Percentiles rank a stretch among this genome's conserved stretches.
Conservation (phyloP, 768 basidiomycete species). For the Multifurca ochricompacta region DNA sequence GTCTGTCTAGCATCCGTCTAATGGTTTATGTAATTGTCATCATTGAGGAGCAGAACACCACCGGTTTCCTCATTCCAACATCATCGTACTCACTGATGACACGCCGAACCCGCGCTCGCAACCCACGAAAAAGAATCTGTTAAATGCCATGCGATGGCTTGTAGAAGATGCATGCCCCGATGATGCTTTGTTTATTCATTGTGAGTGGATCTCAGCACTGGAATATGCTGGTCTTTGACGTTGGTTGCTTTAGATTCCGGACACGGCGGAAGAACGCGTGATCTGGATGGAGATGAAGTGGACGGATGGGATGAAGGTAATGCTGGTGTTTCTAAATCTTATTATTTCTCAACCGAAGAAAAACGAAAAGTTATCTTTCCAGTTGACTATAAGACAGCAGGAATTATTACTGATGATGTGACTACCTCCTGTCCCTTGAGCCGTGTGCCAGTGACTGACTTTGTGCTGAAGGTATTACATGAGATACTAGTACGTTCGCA, state of each 20-base stretch:
- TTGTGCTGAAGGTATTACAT: conserved; percentile 51
- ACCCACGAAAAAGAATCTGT: conserved; percentile 80
- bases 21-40: not conserved
- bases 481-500: conserved; percentile 53
- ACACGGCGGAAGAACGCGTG: conserved; percentile 88
- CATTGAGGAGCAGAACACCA: conserved; percentile 12
- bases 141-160: conserved; percentile 89
- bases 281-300: conserved; percentile 72
- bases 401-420: conserved; percentile 88
- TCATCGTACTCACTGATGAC: conserved; percentile 82
- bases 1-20: conserved; percentile 34
- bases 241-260: conserved; percentile 58
- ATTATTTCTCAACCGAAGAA: not conserved
- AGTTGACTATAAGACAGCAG: conserved; percentile 53
- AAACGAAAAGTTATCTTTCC: conserved; percentile 74
- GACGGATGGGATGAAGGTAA: conserved; percentile 80
- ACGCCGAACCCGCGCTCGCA: conserved; percentile 46
- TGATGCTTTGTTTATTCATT: conserved; percentile 89
- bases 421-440: conserved; percentile 23
- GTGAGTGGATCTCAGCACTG: conserved; percentile 33
- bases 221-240: not conserved
- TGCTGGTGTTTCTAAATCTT: not conserved
- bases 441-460: not conserved
- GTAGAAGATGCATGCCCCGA: conserved; percentile 69
- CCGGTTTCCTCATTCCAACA: conserved; percentile 48